Conservation (phyloP, 2,329 filamentous ascomycete genomes). For the Dendrostoma leiphaemia region DNA sequence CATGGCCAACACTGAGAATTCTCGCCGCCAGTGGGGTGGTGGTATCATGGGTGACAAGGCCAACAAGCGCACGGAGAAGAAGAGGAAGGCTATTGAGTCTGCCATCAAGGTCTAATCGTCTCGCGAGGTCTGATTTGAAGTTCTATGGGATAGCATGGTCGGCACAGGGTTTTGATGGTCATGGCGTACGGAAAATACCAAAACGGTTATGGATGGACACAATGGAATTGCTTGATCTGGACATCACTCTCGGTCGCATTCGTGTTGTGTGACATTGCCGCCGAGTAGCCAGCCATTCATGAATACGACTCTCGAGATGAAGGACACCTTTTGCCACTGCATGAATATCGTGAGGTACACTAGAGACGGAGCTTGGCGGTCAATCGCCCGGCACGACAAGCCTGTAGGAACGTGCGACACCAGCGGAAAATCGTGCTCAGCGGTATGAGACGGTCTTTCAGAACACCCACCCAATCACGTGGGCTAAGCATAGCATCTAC, state of each 20-base stretch:
- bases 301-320: slow-evolving; percentile 21
- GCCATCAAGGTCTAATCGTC: slow-evolving; percentile 92
- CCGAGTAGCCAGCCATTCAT: slow-evolving; percentile 21
- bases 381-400: background rate
- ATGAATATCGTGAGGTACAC: slow-evolving; percentile 5
- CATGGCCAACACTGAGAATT: slow-evolving; percentile 90
- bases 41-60: slow-evolving; percentile 99
- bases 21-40: slow-evolving; percentile 95
- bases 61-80: slow-evolving; percentile 73
- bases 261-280: slow-evolving; percentile 21
- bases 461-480: background rate
- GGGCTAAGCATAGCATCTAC: background rate
- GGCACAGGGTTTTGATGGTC: slow-evolving; percentile 19
- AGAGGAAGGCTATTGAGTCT: slow-evolving; percentile 87
- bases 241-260: slow-evolving; percentile 19
- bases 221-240: slow-evolving; percentile 24
- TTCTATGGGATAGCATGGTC: slow-evolving; percentile 22
- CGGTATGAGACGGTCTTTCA: background rate
- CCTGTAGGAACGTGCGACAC: background rate
- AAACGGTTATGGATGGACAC: slow-evolving; percentile 25
- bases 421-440: background rate
- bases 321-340: background rate
- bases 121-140: slow-evolving; percentile 18
- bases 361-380: background rate
- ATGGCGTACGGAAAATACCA: slow-evolving; percentile 35